Percentiles rank a stretch among this genome's conserved stretches.
phyloP scores from a whole-genome alignment of 75 land plant genomes.

The Sequoiadendron giganteum region DNA sequence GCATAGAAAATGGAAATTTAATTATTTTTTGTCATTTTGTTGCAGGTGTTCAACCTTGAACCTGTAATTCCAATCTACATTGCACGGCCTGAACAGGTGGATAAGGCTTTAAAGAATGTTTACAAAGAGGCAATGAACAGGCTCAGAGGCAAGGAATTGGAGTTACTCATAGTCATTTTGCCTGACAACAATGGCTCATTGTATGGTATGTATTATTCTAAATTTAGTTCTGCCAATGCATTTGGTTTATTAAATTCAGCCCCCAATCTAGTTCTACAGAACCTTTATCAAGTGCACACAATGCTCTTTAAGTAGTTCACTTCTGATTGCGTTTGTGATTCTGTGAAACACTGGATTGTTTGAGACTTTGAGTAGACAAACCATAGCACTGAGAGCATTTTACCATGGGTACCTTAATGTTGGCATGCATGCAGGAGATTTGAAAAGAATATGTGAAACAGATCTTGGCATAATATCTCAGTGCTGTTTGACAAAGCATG shows the following conservation, averaged over 20 bases:
- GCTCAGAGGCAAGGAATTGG: conserved; percentile 67
- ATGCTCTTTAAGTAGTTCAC: neutral
- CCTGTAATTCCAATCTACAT: conserved; percentile 61
- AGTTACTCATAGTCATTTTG: conserved; percentile 73
- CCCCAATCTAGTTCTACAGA: neutral
- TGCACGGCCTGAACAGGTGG: conserved; percentile 80
- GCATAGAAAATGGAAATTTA: neutral
- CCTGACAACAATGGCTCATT: conserved; percentile 90
- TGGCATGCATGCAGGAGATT: conserved; percentile 59
- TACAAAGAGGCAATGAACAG: conserved; percentile 46
- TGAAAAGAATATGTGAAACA: conserved; percentile 96
- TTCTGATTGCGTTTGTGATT: neutral
- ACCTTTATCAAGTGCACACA: neutral
- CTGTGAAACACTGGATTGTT: neutral
- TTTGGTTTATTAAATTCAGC: neutral
- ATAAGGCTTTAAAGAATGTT: conserved; percentile 56
- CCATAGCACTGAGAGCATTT: neutral
- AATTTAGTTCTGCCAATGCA: neutral
- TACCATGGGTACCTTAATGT: conserved; percentile 1
- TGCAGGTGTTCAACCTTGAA: conserved; percentile 66
- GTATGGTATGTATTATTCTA: conserved; percentile 58
- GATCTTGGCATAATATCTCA: conserved; percentile 89
- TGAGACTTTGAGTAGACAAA: neutral
- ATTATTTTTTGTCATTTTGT: conserved; percentile 1
- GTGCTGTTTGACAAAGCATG: conserved; percentile 91